Percentiles rank a stretch among this genome's conserved stretches.
These are phyloP conservation scores for Angomonas deanei DNA, from an alignment of 208 protist genomes.

Conservation along the genomic window DNA sequence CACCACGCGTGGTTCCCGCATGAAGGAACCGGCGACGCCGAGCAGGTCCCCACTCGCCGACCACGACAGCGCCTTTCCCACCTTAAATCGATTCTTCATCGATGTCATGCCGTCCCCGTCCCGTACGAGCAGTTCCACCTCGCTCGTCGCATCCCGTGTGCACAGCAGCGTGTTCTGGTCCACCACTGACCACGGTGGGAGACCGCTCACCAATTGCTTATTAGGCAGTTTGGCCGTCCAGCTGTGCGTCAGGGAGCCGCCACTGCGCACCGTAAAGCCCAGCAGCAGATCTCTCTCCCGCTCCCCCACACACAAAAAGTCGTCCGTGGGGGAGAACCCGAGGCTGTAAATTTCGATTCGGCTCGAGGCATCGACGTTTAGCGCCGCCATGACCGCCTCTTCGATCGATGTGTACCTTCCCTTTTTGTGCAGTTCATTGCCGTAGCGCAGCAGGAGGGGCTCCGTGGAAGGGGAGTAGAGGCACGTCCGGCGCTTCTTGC, in stretches of 20 bases:
- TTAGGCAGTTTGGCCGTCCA: slow-evolving; percentile 53
- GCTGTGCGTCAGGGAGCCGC: slow-evolving; percentile 24
- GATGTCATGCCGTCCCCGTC: slow-evolving; percentile 12
- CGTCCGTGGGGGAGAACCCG: slow-evolving; percentile 43
- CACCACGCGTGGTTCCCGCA: slow-evolving; percentile 57
- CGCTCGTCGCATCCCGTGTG: slow-evolving; percentile 40
- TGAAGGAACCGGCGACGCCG: slow-evolving; percentile 68
- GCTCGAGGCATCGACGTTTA: slow-evolving; percentile 19
- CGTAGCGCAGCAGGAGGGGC: slow-evolving; percentile 32
- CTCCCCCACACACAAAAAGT: slow-evolving; percentile 49
- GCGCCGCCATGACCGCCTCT: slow-evolving; percentile 23
- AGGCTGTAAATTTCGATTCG: slow-evolving; percentile 53
- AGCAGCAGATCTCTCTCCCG: slow-evolving; percentile 64
- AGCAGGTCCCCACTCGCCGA: slow-evolving; percentile 30
- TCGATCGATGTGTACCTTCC: slow-evolving; percentile 33
- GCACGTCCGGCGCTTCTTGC: slow-evolving; percentile 50
- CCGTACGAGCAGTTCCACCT: slow-evolving; percentile 57
- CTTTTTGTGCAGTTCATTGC: slow-evolving; percentile 57
- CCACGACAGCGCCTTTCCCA: slow-evolving; percentile 67
- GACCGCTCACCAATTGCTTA: slow-evolving; percentile 55
- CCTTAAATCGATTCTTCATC: slow-evolving; percentile 66
- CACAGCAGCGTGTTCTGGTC: slow-evolving; percentile 43
- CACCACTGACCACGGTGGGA: slow-evolving; percentile 44
- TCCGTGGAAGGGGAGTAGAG: slow-evolving; percentile 48
- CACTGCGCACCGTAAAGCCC: slow-evolving; percentile 25